Conservation (phyloP, 1,284 basidiomycete species). For the Salmacisia buchloeana region DNA sequence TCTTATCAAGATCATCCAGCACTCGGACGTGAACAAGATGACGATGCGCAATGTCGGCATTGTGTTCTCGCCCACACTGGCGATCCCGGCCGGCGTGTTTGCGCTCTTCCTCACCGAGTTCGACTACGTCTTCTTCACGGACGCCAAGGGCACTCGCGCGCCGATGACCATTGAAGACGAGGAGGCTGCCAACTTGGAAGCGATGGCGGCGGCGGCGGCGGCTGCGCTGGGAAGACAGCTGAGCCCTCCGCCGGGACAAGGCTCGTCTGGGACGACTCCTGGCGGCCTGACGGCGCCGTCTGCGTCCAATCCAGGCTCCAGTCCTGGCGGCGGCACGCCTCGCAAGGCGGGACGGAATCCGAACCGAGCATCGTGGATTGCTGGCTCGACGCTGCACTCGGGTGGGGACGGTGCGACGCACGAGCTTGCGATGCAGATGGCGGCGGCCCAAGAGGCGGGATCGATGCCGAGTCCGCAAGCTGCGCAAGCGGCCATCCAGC, state of each 20-base stretch:
- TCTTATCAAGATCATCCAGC: constrained; percentile 87
- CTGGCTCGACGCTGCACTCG: constrained; percentile 8
- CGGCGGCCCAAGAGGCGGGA: constrained; percentile 1
- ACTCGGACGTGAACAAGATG: constrained; percentile 91
- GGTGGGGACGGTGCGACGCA: constrained; percentile 9
- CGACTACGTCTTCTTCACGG: constrained; percentile 39
- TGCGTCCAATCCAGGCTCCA: too few species aligned
- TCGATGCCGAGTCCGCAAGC: constrained; percentile 1
- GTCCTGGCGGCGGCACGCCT: too few species aligned
- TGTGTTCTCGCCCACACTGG: constrained; percentile 59
- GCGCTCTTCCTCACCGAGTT: constrained; percentile 43
- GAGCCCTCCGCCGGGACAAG: background rate
- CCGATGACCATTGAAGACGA: constrained; percentile 29
- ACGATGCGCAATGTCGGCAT: constrained; percentile 97
- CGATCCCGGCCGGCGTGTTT: constrained; percentile 44
- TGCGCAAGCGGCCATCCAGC: background rate
- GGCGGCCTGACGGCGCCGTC: background rate
- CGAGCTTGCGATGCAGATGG: background rate
- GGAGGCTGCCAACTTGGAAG: background rate
- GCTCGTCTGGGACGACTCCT: background rate
- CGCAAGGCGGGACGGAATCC: background rate
- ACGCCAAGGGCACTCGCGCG: constrained; percentile 34
- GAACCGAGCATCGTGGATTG: constrained; percentile 13
- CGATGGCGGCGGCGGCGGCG: background rate
- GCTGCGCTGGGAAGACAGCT: background rate